Evolutionary conservation across 495 filamentous ascomycete species (phyloP).

Genomic region (Penicillium waksmanii): DNA sequence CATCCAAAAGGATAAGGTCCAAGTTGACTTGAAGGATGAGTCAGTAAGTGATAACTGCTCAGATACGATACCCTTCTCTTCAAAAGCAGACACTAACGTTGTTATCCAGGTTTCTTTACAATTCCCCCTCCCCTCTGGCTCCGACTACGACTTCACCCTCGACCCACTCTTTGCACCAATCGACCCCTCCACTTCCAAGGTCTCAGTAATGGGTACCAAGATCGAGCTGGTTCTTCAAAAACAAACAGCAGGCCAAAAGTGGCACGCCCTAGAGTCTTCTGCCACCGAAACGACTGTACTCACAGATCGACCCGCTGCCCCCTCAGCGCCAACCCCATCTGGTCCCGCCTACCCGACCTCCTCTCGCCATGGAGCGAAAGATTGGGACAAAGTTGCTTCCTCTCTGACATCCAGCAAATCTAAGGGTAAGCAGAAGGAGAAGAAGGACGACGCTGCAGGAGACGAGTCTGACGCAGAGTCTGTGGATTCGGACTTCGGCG

Average conservation of each 20-base stretch:
- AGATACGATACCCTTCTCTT: not conserved
- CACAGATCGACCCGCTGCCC: conserved; percentile 31
- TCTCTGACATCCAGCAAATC: conserved; percentile 55
- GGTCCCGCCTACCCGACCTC: conserved; percentile 85
- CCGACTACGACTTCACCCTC: conserved; percentile 68
- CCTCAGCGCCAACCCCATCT: conserved; percentile 24
- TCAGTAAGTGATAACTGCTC: conserved; percentile 44
- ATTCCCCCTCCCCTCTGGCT: conserved; percentile 65
- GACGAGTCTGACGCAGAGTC: conserved; percentile 47
- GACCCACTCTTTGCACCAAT: conserved; percentile 73
- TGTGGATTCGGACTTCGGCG: conserved; percentile 62
- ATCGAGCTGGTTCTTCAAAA: conserved; percentile 83
- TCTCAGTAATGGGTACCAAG: conserved; percentile 74
- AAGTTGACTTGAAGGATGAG: conserved; percentile 58
- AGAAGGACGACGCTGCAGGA: conserved; percentile 26
- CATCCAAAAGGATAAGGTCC: conserved; percentile 63
- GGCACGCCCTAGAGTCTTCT: conserved; percentile 68
- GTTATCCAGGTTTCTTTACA: conserved; percentile 58
- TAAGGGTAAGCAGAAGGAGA: conserved; percentile 23
- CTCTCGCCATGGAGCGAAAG: conserved; percentile 77
- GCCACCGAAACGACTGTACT: conserved; percentile 33
- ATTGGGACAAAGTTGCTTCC: conserved; percentile 84
- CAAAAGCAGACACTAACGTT: conserved; percentile 22
- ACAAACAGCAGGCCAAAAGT: conserved; percentile 68
- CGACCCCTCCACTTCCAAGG: conserved; percentile 59